Conservation (phyloP, 495 filamentous ascomycete species). For the Hamigera avellanea region DNA sequence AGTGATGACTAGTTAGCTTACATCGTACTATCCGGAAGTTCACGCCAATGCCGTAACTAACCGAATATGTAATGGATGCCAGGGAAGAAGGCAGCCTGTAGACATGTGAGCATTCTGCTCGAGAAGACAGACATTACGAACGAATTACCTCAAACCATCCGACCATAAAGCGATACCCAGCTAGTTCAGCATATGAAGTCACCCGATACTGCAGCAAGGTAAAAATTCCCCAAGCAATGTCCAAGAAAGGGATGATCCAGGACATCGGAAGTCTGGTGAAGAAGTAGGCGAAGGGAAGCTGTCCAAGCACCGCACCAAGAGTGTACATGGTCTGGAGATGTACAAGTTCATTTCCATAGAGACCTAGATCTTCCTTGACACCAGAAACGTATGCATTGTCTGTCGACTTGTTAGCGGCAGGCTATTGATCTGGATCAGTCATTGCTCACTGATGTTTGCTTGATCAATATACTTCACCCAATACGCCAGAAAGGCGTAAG, state of each 20-base stretch:
- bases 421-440: background rate
- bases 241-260: conserved; percentile 32
- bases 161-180: conserved; percentile 67
- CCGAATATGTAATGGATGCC: conserved; percentile 36
- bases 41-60: conserved; percentile 30
- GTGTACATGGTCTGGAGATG: conserved; percentile 37
- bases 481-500: conserved; percentile 30
- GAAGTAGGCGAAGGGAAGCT: conserved; percentile 38
- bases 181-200: conserved; percentile 18
- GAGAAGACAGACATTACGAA: no score
- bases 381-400: conserved; percentile 21
- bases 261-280: conserved; percentile 38
- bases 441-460: conserved; percentile 20
- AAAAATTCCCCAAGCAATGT: conserved; percentile 35
- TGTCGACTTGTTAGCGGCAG: conserved; percentile 4
- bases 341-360: conserved; percentile 37
- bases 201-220: conserved; percentile 34
- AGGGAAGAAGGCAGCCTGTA: conserved; percentile 27
- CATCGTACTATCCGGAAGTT: no score
- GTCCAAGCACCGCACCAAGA: conserved; percentile 38
- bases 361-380: conserved; percentile 14
- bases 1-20: conserved; percentile 12
- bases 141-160: conserved; percentile 56
- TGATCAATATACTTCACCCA: conserved; percentile 39
- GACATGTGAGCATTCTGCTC: conserved; percentile 7